These are phyloP conservation scores for Tetraselmis chui DNA, from an alignment of 139 green algal genomes.

Conservation along the genomic window DNA sequence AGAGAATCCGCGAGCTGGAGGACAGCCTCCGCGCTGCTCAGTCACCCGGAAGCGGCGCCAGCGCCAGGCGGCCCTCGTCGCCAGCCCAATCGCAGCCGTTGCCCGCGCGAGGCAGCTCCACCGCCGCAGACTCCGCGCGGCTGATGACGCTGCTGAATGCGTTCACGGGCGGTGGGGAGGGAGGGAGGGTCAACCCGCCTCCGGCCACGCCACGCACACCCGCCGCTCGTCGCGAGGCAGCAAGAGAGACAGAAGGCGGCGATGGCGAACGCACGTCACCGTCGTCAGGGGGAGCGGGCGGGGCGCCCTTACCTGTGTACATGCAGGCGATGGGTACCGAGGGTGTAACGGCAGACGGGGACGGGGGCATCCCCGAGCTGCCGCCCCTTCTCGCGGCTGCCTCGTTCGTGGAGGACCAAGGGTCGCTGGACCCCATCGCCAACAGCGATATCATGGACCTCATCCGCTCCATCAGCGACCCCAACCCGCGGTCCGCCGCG, in stretches of 20 bases:
- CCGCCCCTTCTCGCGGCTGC: background rate
- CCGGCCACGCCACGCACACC: no score
- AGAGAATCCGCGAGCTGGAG: background rate
- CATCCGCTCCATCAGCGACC: background rate
- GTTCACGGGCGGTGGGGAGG: background rate
- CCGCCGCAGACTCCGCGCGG: background rate
- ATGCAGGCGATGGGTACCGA: background rate
- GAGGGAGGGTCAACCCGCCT: background rate
- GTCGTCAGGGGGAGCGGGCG: no score
- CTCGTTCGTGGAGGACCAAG: background rate
- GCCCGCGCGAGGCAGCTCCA: background rate
- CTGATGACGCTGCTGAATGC: background rate
- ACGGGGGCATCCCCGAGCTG: background rate
- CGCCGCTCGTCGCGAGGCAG: no score
- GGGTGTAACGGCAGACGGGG: background rate
- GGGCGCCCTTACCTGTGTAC: background rate
- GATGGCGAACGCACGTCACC: no score
- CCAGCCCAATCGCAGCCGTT: background rate
- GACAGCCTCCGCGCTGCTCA: background rate
- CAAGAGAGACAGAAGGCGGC: no score
- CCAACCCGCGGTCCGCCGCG: background rate
- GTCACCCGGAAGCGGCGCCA: no score
- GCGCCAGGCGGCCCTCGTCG: no score
- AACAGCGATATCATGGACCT: background rate
- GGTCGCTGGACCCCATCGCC: background rate